phyloP scores from a whole-genome alignment of 495 filamentous ascomycete genomes.

The Apodospora peruviana region DNA sequence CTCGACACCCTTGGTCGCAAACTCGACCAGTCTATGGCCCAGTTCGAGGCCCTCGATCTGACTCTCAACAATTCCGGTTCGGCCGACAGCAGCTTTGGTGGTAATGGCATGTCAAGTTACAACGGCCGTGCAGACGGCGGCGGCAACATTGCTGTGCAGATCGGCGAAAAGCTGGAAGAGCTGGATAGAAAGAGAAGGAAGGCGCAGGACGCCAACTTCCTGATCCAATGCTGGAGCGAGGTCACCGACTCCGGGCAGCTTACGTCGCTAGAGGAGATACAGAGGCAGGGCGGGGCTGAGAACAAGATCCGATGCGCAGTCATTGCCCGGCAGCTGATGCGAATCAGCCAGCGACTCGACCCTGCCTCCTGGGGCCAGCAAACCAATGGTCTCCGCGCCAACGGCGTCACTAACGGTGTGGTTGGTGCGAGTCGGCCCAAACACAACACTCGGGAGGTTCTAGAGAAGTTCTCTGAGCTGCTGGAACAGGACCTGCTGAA shows the following conservation, averaged over 20 bases:
- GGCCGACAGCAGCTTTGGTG: conserved; percentile 13
- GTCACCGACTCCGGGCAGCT: conserved; percentile 81
- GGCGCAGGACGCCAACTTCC: conserved; percentile 86
- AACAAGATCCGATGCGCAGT: conserved; percentile 84
- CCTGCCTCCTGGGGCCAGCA: conserved; percentile 63
- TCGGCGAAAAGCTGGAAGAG: conserved; percentile 88
- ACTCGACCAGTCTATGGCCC: conserved; percentile 82
- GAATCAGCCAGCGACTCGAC: conserved; percentile 81
- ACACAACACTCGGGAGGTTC: conserved; percentile 76
- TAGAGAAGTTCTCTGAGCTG: conserved; percentile 95
- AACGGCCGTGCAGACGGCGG: conserved; percentile 57
- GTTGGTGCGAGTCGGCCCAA: conserved; percentile 30
- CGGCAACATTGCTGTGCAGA: conserved; percentile 86
- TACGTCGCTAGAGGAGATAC: conserved; percentile 71
- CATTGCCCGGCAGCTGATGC: conserved; percentile 81
- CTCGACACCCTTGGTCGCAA: conserved; percentile 78
- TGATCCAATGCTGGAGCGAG: conserved; percentile 94
- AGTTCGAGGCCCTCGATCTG: conserved; percentile 82
- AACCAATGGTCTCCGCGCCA: conserved; percentile 45
- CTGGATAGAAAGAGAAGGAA: conserved; percentile 85
- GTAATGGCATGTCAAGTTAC: conserved; percentile 24
- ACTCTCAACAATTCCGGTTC: conserved; percentile 53
- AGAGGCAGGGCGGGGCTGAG: conserved; percentile 71
- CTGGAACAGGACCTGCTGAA: conserved; percentile 92
- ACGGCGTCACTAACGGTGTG: conserved; percentile 50